Evolutionary conservation across 2,329 filamentous ascomycete species (phyloP), one percentile per base, ranked within the genome.

Genomic region (Pseudopithomyces chartarum): DNA sequence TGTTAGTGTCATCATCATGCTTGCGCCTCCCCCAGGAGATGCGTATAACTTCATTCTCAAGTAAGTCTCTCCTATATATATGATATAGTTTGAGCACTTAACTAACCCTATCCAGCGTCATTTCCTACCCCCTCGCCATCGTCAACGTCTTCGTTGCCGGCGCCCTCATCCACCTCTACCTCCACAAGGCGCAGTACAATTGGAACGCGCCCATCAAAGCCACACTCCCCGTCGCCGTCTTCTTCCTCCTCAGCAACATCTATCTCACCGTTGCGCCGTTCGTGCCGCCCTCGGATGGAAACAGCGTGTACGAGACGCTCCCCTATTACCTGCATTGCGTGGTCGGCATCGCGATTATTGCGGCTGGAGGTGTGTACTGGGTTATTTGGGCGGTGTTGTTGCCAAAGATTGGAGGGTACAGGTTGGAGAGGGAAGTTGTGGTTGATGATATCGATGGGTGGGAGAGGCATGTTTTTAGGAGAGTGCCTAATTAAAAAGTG

Each of bases 11-110:
- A 82, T 89, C 55, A 86, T 88, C 66, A 87, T 90, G 72, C 76
- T 90, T 2, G 87, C 85, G 0, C 86, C 87, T 34, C 87, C 87
- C 2, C 85, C 87, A 1, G 87, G 86, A 34, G 86, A 88, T 71
- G 86, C 86, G 0, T 89, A 87, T 73, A 87, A 86, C 75, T 88
- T 87, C 64, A 86, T 69, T 26, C 53, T 70, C 19, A 70, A 73
- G 46, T 48, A 38, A 48, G 46, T 48, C 81, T 84, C 11, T 64
- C 66, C 40, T 13, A 23, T 34, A 13, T 6, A 13, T 20, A 26
- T 11, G 15, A 2, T 5, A 20, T 3, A 10, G 10, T 47, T 10
- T 20, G n/a, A 10, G 3, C 23, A 13, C 4, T 7, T 58, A 43
- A 56, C 59, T 53, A 15, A n/a, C 22, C 45, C 20, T 54, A 85